These are phyloP conservation scores for Leccinum broughii DNA, from an alignment of 768 basidiomycete species.

Conservation along the genomic window DNA sequence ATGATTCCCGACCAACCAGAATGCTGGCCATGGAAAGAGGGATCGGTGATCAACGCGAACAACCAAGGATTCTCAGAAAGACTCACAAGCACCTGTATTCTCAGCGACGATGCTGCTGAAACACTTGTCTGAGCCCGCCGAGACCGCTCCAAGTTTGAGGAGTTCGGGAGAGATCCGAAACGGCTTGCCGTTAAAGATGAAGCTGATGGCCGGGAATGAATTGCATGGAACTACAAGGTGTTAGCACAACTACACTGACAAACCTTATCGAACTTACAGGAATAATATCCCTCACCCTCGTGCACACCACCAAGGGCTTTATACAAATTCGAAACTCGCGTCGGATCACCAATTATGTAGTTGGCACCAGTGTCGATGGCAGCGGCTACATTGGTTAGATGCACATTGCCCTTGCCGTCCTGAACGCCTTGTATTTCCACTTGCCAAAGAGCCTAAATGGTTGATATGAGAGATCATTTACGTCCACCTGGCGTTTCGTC, in stretches of 20 bases:
- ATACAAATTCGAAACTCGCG: neutral
- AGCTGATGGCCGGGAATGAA: neutral
- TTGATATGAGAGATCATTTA: neutral
- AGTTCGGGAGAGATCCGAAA: neutral
- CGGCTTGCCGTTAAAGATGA: neutral
- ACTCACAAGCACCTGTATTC: neutral
- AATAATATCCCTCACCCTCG: neutral
- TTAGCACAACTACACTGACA: neutral
- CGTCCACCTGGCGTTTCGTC: neutral
- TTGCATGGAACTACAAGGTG: neutral
- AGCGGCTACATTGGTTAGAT: neutral
- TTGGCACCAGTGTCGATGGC: neutral
- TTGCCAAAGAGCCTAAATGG: neutral
- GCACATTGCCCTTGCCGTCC: neutral
- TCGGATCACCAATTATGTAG: neutral
- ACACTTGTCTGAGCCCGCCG: neutral
- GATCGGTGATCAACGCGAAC: neutral
- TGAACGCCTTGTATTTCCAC: neutral
- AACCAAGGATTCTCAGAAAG: neutral
- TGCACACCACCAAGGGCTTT: neutral
- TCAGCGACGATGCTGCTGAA: neutral
- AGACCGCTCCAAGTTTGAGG: neutral
- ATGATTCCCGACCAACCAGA: neutral
- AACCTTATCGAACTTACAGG: neutral
- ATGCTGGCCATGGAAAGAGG: neutral